phyloP scores from a whole-genome alignment of 345 rosid genomes.

The Hibiscus mutabilis region DNA sequence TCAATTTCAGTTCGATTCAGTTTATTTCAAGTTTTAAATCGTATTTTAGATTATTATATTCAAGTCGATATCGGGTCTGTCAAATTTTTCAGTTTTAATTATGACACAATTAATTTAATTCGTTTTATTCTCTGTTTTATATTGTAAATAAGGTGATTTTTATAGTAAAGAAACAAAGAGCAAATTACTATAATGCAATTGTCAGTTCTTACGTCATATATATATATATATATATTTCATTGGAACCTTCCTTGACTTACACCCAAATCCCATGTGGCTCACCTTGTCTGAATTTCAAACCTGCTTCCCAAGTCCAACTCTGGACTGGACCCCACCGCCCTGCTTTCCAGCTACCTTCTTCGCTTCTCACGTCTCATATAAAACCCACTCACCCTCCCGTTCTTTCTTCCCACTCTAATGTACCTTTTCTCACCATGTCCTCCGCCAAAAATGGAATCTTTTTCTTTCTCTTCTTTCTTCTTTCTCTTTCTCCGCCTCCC shows the following conservation, averaged over 20 bases:
- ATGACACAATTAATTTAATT: too few species aligned
- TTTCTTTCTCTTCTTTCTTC: slow-evolving; percentile 10
- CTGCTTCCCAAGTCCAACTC: background rate
- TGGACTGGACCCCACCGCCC: background rate
- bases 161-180: too few species aligned
- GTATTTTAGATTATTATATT: too few species aligned
- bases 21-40: too few species aligned
- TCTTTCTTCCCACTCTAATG: slow-evolving; percentile 1
- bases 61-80: too few species aligned
- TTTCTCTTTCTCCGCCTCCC: slow-evolving; percentile 15
- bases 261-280: slow-evolving; percentile 2
- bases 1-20: too few species aligned
- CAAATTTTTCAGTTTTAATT: too few species aligned
- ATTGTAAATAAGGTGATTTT: too few species aligned
- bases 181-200: background rate
- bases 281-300: background rate
- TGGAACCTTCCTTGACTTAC: background rate
- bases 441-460: slow-evolving; percentile 16
- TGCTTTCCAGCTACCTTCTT: background rate
- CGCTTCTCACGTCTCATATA: slow-evolving; percentile 20
- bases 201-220: background rate
- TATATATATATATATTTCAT: too few species aligned
- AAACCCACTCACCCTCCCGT: background rate
- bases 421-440: slow-evolving; percentile 13
- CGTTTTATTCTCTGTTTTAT: too few species aligned